Conservation (phyloP, 495 filamentous ascomycete species). For the Aspergillus wentii region DNA sequence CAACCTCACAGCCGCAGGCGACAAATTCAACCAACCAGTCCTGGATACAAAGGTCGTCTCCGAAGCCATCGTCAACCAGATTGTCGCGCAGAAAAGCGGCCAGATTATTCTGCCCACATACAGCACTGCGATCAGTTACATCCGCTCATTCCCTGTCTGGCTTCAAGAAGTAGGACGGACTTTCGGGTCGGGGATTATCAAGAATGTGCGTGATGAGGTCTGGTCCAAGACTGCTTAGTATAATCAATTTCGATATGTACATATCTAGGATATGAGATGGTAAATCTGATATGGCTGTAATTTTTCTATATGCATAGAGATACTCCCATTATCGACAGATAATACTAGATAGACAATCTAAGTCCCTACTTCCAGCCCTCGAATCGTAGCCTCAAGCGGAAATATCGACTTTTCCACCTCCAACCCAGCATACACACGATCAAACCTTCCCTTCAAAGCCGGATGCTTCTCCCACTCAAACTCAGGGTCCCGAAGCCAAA, state of each 20-base stretch:
- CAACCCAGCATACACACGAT: slow-evolving; percentile 47
- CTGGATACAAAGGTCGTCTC: slow-evolving; percentile 53
- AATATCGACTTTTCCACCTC: slow-evolving; percentile 45
- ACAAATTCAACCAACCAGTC: slow-evolving; percentile 39
- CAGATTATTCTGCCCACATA: slow-evolving; percentile 23
- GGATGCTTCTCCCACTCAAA: slow-evolving; percentile 50
- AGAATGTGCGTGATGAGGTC: not conserved
- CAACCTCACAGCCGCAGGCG: slow-evolving; percentile 49
- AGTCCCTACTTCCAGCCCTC: slow-evolving; percentile 6
- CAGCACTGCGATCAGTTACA: not conserved
- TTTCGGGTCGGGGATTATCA: slow-evolving; percentile 6
- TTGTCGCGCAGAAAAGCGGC: slow-evolving; percentile 45
- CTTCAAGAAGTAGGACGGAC: slow-evolving; percentile 11
- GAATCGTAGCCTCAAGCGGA: slow-evolving; percentile 43
- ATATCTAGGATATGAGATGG: too few species aligned
- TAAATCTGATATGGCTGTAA: too few species aligned
- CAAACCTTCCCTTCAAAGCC: slow-evolving; percentile 41
- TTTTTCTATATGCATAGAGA: too few species aligned
- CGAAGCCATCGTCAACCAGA: slow-evolving; percentile 50
- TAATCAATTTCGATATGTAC: too few species aligned
- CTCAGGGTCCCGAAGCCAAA: slow-evolving; percentile 56
- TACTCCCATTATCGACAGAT: too few species aligned
- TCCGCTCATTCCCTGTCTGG: slow-evolving; percentile 9
- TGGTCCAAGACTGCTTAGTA: too few species aligned
- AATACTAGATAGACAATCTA: too few species aligned